Percentiles rank a stretch among this genome's conserved stretches.
Conservation (phyloP, 768 basidiomycete species). For the Symmetrospora coprosmae region DNA sequence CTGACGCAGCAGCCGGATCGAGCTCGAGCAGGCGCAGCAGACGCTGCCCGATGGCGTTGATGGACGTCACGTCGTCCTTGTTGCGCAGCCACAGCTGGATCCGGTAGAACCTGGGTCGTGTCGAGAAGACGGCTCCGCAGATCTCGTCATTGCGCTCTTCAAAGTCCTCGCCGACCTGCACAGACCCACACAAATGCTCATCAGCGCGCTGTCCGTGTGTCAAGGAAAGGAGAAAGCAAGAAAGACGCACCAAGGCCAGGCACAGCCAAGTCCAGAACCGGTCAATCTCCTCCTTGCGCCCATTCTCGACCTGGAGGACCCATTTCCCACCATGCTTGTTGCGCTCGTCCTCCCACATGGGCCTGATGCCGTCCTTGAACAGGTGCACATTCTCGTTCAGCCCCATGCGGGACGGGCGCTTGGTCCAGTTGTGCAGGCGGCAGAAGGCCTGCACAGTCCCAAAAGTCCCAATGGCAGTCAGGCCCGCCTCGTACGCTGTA, state of each 20-base stretch:
- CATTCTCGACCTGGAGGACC: conserved; percentile 80
- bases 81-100: conserved; percentile 81
- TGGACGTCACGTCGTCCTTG: conserved; percentile 68
- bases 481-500: conserved; percentile 60
- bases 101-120: conserved; percentile 71
- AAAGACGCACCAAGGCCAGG: conserved; percentile 81
- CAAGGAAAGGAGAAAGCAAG: no score
- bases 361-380: conserved; percentile 85
- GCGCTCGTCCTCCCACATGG: conserved; percentile 93
- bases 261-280: conserved; percentile 79
- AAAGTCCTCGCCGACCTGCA: conserved; percentile 5
- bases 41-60: conserved; percentile 72
- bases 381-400: conserved; percentile 87
- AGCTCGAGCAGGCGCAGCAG: conserved; percentile 69
- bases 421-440: conserved; percentile 40
- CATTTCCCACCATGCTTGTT: conserved; percentile 88
- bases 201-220: no score
- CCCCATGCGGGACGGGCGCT: conserved; percentile 60
- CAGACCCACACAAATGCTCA: no score
- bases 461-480: conserved; percentile 77
- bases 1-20: conserved; percentile 65
- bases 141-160: conserved; percentile 10
- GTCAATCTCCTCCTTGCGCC: conserved; percentile 58
- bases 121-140: conserved; percentile 56
- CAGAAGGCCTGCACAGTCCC: conserved; percentile 80